A percentile compares a stretch with the other conserved stretches of the same genome.
Evolutionary conservation across 495 filamentous ascomycete species (phyloP).

Genomic region (Penicillium desertorum): DNA sequence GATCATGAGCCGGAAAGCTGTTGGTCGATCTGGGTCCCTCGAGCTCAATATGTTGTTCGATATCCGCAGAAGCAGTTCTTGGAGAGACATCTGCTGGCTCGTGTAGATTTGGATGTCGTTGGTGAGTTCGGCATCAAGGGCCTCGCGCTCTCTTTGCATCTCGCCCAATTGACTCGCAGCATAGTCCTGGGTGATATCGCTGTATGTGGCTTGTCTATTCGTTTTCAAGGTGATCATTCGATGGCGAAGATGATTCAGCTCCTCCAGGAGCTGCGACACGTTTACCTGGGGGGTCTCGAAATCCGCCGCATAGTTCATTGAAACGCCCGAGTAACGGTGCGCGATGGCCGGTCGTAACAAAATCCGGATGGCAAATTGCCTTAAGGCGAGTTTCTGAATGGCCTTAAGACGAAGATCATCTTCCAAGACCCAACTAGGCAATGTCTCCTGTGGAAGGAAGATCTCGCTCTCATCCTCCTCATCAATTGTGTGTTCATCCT

Average conservation of each 20-base stretch:
- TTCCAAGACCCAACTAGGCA: conserved; percentile 32
- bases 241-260: conserved; percentile 34
- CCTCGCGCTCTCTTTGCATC: conserved; percentile 14
- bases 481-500: conserved; percentile 12
- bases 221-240: conserved; percentile 34
- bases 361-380: conserved; percentile 45
- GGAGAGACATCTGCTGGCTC: conserved; percentile 35
- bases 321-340: conserved; percentile 41
- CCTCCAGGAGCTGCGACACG: conserved; percentile 32
- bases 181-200: conserved; percentile 32
- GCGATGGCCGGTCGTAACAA: conserved; percentile 42
- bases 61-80: conserved; percentile 39
- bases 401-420: conserved; percentile 40
- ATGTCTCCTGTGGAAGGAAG: conserved; percentile 21
- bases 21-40: conserved; percentile 39
- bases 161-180: conserved; percentile 15
- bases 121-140: conserved; percentile 34
- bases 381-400: conserved; percentile 44
- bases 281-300: conserved; percentile 31
- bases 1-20: conserved; percentile 36
- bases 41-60: conserved; percentile 38
- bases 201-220: conserved; percentile 19
- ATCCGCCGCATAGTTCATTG: conserved; percentile 36
- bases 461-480: conserved; percentile 20
- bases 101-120: conserved; percentile 35